phyloP scores from a whole-genome alignment of 2,329 filamentous ascomycete species.

The Chrysoporthe austroafricana region DNA sequence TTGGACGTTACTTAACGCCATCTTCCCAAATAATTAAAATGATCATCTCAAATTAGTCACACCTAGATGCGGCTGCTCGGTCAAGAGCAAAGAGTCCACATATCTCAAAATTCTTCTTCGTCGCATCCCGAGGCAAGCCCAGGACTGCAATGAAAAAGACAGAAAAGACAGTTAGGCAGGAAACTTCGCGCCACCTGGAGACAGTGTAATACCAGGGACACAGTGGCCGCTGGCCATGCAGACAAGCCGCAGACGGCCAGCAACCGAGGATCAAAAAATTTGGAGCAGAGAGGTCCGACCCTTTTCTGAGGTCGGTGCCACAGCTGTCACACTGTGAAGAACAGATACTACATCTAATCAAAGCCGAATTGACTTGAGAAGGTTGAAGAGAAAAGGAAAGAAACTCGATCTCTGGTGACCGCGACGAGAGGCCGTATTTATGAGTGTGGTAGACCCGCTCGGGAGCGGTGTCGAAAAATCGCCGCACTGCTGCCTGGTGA shows the following conservation, averaged over 20 bases:
- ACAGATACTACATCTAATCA: conserved; percentile 25
- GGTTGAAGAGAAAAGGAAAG: not conserved
- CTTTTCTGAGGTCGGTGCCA: conserved; percentile 3
- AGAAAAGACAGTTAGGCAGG: not conserved
- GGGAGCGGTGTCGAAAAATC: not conserved
- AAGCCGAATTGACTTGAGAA: conserved; percentile 17
- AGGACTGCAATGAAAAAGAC: conserved; percentile 13
- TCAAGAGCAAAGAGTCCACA: not conserved
- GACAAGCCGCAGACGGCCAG: conserved; percentile 7
- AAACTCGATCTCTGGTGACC: not conserved
- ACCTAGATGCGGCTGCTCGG: not conserved
- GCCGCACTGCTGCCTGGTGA: conserved; percentile 2
- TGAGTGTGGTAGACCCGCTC: not conserved
- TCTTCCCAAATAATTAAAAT: too few species aligned
- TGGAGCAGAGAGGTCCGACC: not conserved
- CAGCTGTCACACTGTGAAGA: conserved; percentile 21
- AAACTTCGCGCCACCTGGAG: conserved; percentile 18
- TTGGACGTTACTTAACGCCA: too few species aligned
- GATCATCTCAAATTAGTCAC: too few species aligned
- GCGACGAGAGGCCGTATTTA: not conserved
- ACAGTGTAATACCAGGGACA: conserved; percentile 21
- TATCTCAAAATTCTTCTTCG: conserved; percentile 3
- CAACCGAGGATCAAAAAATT: conserved; percentile 6
- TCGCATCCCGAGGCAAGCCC: conserved; percentile 8
- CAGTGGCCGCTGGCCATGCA: not conserved